A percentile compares a stretch with the other conserved stretches of the same genome.
phyloP scores from a whole-genome alignment of 768 basidiomycete species.

The Daedalea quercina region DNA sequence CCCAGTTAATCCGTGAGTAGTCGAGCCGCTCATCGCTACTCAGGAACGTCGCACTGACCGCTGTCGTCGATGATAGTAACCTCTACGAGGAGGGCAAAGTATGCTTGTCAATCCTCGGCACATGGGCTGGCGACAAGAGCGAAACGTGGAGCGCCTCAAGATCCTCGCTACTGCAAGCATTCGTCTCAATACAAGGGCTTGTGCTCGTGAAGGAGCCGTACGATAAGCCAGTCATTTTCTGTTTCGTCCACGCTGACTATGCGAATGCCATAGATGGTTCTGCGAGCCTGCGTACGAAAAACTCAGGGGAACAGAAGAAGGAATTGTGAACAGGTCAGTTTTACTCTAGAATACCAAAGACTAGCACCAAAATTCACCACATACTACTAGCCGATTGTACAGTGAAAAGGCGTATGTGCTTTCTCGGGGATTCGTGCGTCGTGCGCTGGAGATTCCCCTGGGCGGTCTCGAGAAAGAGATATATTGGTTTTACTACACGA shows the following conservation, averaged over 20 bases:
- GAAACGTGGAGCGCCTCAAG: slow-evolving; percentile 83
- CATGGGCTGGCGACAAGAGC: slow-evolving; percentile 84
- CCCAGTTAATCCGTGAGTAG: slow-evolving; percentile 72
- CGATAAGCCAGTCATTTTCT: slow-evolving; percentile 25
- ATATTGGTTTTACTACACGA: slow-evolving; percentile 60
- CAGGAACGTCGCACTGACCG: background rate
- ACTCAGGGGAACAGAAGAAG: slow-evolving; percentile 84
- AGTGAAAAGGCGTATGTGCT: slow-evolving; percentile 91
- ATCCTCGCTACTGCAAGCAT: slow-evolving; percentile 84
- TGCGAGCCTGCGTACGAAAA: slow-evolving; percentile 95
- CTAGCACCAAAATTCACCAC: background rate
- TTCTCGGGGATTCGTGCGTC: slow-evolving; percentile 84
- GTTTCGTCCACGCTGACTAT: too few relatives aligned
- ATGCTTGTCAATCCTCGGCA: slow-evolving; percentile 85
- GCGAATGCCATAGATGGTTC: slow-evolving; percentile 85
- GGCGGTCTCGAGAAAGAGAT: slow-evolving; percentile 69
- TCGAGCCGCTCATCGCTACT: background rate
- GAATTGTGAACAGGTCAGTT: slow-evolving; percentile 71
- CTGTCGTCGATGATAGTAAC: slow-evolving; percentile 43
- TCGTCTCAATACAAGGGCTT: slow-evolving; percentile 91
- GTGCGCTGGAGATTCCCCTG: slow-evolving; percentile 76
- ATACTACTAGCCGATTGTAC: slow-evolving; percentile 64
- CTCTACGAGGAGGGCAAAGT: slow-evolving; percentile 95
- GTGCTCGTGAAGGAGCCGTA: slow-evolving; percentile 91
- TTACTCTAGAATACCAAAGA: background rate